Conservation (phyloP, 2,329 filamentous ascomycete species). For the Aspergillus calidoustus region DNA sequence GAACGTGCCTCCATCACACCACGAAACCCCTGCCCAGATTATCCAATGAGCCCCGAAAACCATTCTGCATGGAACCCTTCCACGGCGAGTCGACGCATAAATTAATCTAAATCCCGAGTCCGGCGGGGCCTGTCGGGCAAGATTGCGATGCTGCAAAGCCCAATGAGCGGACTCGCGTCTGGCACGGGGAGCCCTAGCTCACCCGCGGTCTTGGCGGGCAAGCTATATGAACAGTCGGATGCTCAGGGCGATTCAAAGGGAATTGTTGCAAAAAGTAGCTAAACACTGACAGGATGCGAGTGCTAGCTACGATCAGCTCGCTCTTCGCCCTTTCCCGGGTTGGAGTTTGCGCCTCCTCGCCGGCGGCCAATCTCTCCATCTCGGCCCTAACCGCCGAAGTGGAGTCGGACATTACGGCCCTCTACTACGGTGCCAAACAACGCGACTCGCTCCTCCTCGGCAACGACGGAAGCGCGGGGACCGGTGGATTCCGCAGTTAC, state of each 20-base stretch:
- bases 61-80: no score
- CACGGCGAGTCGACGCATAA: background rate
- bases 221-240: background rate
- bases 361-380: background rate
- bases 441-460: constrained; percentile 3
- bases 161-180: background rate
- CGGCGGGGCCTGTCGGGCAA: background rate
- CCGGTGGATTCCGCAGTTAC: constrained; percentile 10
- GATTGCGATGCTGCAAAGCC: background rate
- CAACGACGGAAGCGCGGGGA: constrained; percentile 14
- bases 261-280: no score
- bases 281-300: background rate
- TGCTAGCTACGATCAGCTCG: background rate
- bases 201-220: background rate
- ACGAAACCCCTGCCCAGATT: no score
- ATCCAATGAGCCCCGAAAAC: no score
- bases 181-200: background rate
- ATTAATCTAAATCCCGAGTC: background rate
- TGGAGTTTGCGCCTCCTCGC: background rate
- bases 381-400: constrained; percentile 1
- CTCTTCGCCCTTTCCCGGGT: background rate
- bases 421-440: background rate
- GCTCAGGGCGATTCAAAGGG: no score
- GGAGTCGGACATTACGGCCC: constrained; percentile 4
- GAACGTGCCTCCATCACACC: no score